phyloP scores from a whole-genome alignment of 306 rosid genomes.

The Lathyrus tuberosus region DNA sequence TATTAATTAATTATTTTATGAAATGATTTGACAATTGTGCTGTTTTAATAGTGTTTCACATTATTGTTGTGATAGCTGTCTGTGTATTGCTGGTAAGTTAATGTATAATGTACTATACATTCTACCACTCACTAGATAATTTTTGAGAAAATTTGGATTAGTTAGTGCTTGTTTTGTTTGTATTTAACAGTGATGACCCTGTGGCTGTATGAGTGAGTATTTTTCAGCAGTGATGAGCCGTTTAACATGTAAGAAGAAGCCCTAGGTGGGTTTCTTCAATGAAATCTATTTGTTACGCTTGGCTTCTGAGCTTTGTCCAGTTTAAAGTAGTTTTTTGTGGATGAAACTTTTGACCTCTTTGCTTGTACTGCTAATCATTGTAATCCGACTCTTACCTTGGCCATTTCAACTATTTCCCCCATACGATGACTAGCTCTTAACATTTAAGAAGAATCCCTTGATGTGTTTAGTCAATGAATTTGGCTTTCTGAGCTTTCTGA shows the following conservation, averaged over 20 bases:
- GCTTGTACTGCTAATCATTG: neutral
- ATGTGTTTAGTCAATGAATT: conserved; percentile 47
- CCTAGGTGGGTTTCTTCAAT: conserved; percentile 35
- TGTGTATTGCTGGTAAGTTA: neutral
- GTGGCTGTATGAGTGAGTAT: too few relatives aligned
- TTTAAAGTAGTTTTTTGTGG: neutral
- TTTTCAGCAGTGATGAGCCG: conserved; percentile 45
- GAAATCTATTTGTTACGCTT: conserved; percentile 62
- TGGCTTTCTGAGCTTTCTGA: conserved; percentile 59
- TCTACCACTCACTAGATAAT: too few relatives aligned
- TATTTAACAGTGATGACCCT: too few relatives aligned
- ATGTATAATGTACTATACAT: neutral
- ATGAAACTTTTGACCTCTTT: neutral
- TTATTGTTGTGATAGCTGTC: neutral
- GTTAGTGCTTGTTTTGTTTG: neutral
- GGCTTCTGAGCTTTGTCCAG: conserved; percentile 59
- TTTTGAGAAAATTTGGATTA: neutral
- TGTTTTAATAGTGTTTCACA: neutral
- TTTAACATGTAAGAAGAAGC: conserved; percentile 54
- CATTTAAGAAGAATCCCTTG: conserved; percentile 44
- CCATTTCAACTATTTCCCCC: too few relatives aligned
- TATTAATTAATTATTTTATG: neutral
- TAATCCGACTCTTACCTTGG: neutral
- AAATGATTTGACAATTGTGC: neutral
- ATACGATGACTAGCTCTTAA: neutral